Base-by-base conservation (phyloP, 2,329 filamentous ascomycete species). In the Venturia asperata region DNA sequence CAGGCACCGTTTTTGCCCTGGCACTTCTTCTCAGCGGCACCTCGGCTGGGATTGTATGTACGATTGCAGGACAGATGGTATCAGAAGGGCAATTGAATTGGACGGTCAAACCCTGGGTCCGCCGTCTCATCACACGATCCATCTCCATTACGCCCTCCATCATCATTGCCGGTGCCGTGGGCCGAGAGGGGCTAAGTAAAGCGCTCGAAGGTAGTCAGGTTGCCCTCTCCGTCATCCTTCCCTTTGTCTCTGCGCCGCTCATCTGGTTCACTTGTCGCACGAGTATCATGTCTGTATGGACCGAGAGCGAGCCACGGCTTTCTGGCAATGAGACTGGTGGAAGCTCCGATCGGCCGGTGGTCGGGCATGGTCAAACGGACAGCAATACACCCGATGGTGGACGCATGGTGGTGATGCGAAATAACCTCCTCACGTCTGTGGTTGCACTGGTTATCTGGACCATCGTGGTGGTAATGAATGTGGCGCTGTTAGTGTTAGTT, bases 31-130 rank as follows among this genome's bases (percentile, higher is more conserved):
- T 95, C 0, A 92, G 88, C 0, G 91, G 91, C 10, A 83, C 91
- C 15, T 90, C 87, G 0, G 91, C 91, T 0, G 91, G 91, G 6
- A 90, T 96, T 43, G 88, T 95, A 2, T 95, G 91, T 77, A 96
- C 92, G 1, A 94, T 96, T 69, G 85, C 91, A 0, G 91, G 91
- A 0, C 91, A 96, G 74, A 94, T 96, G 87, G 88, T 96, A 27
- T 87, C 86, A 68, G 91, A 95, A 74, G 91, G 91, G 7, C 90
- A 91, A 67, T 75, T 96, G 56, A 85, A 85, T 60, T 92, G 90
- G 89, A 85, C 77, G 5, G 76, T 92, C 41, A 81, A 81, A 67
- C 91, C 91, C 0, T 96, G 91, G 91, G 71, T 92, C 11, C 87
- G 91, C 2, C 83, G 91, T 13, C 81, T 95, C 4, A 76, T 93